Percentiles rank a stretch among this genome's conserved stretches.
Conservation (phyloP, 768 basidiomycete genomes). For the Panellus pusillus region DNA sequence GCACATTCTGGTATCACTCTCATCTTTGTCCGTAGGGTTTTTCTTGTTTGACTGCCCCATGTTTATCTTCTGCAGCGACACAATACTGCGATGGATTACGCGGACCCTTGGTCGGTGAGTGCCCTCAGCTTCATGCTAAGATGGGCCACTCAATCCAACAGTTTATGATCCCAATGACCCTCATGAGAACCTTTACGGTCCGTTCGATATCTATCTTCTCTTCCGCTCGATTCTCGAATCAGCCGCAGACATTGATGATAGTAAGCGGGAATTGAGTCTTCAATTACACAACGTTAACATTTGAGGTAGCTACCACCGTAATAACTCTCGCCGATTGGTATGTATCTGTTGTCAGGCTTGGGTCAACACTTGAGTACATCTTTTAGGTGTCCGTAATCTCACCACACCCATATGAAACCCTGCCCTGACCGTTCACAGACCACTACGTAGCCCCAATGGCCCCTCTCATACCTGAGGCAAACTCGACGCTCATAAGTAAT, state of each 20-base stretch:
- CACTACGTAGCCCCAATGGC: constrained; percentile 7
- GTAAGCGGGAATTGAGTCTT: constrained; percentile 25
- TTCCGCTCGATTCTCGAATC: not conserved
- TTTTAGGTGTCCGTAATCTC: too few relatives aligned
- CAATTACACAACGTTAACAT: not conserved
- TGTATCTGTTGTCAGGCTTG: constrained; percentile 5
- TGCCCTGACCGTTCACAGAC: too few relatives aligned
- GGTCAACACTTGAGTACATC: too few relatives aligned
- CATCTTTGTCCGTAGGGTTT: constrained; percentile 13
- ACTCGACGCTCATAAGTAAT: constrained; percentile 2
- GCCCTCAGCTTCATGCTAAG: not conserved
- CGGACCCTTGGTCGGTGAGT: constrained; percentile 39
- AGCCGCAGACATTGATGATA: constrained; percentile 42
- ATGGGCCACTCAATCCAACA: not conserved
- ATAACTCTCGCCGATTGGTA: constrained; percentile 52
- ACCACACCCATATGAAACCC: not conserved
- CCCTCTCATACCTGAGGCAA: constrained; percentile 29
- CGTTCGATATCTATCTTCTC: not conserved
- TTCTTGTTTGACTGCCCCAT: not conserved
- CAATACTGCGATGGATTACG: constrained; percentile 61
- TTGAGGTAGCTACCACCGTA: constrained; percentile 37
- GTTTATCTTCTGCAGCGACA: constrained; percentile 33
- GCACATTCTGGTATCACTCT: constrained; percentile 44
- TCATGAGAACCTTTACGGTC: constrained; percentile 26
- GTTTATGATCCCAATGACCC: constrained; percentile 45